Percentiles rank a stretch among this genome's conserved stretches.
Evolutionary conservation across 2,329 filamentous ascomycete genomes (phyloP).

Genomic region (Penicillium griseofulvum): DNA sequence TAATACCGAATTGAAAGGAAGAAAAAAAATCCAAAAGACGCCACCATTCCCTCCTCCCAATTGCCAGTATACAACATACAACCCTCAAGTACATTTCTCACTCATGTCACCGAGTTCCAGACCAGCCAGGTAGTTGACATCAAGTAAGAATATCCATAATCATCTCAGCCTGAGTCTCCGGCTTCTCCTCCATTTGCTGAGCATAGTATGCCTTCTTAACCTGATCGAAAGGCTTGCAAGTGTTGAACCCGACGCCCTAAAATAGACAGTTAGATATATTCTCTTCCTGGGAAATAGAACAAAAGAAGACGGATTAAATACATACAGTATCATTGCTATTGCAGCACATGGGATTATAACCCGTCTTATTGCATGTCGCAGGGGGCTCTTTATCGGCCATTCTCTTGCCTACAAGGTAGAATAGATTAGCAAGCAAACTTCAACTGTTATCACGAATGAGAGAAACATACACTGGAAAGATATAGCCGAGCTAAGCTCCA

Average conservation of each 20-base stretch:
- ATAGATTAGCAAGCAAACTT: background rate
- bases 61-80: background rate
- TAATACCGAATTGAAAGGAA: background rate
- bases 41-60: background rate
- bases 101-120: background rate
- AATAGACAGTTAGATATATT: background rate
- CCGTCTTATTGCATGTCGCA: conserved; percentile 14
- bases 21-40: background rate
- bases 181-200: conserved; percentile 3
- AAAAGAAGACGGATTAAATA: background rate
- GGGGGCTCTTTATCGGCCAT: conserved; percentile 19
- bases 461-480: conserved; percentile 29
- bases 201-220: conserved; percentile 24
- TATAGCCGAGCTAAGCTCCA: conserved; percentile 23
- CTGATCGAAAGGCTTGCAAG: conserved; percentile 24
- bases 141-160: conserved; percentile 20
- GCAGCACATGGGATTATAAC: conserved; percentile 30
- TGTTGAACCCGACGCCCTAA: conserved; percentile 7
- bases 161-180: conserved; percentile 10
- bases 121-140: background rate
- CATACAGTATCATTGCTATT: conserved; percentile 7
- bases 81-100: background rate
- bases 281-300: background rate
- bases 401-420: conserved; percentile 13
- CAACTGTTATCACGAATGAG: background rate